phyloP scores from a whole-genome alignment of 805 yeast species.

The Saturnispora halmiae region DNA sequence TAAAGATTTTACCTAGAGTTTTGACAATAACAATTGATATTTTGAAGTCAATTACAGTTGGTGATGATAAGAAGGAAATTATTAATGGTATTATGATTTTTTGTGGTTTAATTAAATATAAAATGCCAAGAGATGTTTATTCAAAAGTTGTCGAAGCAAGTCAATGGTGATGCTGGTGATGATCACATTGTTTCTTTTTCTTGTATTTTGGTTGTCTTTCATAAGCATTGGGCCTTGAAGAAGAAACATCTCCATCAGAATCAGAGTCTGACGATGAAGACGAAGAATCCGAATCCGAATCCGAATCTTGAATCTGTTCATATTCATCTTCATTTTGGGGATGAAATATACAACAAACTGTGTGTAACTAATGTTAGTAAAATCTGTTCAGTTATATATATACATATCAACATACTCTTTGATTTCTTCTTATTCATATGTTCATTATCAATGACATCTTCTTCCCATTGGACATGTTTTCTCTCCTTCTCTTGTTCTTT shows the following conservation, averaged over 20 bases:
- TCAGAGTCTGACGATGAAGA: conserved; percentile 19
- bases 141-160: conserved; percentile 25
- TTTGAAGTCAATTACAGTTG: conserved; percentile 34
- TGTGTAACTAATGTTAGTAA: conserved; percentile 13
- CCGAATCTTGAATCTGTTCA: conserved; percentile 20
- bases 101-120: conserved; percentile 90
- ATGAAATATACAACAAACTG: conserved; percentile 75
- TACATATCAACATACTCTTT: conserved; percentile 38
- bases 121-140: conserved; percentile 82
- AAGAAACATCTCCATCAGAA: conserved; percentile 16
- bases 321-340: conserved; percentile 52
- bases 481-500: conserved; percentile 17
- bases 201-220: conserved; percentile 72
- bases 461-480: conserved; percentile 70
- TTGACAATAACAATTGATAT: conserved; percentile 73
- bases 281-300: conserved; percentile 18
- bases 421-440: conserved; percentile 80
- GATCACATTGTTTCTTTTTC: conserved; percentile 17
- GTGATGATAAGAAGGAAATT: conserved; percentile 32
- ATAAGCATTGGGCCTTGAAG: conserved; percentile 68
- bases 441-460: conserved; percentile 85
- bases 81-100: conserved; percentile 87
- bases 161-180: conserved; percentile 2
- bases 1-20: conserved; percentile 72
- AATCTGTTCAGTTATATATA: background rate